A percentile compares a stretch with the other conserved stretches of the same genome.
Conservation (phyloP, 163 green algal genomes). For the Coccomyxa subellipsoidea region DNA sequence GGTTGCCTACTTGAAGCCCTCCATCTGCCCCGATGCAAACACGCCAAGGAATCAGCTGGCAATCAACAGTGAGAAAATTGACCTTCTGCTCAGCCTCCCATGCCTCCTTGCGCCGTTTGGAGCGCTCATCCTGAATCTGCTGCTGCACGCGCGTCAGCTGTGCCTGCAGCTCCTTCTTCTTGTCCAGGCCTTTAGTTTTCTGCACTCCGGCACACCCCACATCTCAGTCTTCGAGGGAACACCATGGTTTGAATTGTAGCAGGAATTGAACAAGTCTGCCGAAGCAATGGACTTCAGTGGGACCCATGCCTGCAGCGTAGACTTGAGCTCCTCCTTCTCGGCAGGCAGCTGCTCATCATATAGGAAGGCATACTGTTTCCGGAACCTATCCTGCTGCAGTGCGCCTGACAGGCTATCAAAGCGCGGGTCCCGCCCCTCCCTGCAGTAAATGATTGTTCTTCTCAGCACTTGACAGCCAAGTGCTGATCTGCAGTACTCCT, state of each 20-base stretch:
- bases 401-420: conserved; percentile 61
- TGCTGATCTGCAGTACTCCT: neutral
- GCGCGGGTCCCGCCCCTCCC: conserved; percentile 53
- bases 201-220: conserved; percentile 6
- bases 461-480: neutral
- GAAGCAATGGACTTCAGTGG: neutral
- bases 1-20: too few relatives aligned
- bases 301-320: conserved; percentile 30
- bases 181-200: conserved; percentile 29
- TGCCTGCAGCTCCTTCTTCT: conserved; percentile 38
- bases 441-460: neutral
- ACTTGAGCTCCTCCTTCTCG: conserved; percentile 58
- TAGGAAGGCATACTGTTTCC: conserved; percentile 78
- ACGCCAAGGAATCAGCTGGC: too few relatives aligned
- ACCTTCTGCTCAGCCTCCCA: conserved; percentile 5
- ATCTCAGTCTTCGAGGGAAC: too few relatives aligned
- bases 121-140: conserved; percentile 51
- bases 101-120: conserved; percentile 32
- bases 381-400: conserved; percentile 50
- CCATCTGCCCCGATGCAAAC: too few relatives aligned
- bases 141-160: conserved; percentile 54
- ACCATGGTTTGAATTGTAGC: too few relatives aligned
- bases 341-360: conserved; percentile 80
- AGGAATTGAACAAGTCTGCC: too few relatives aligned
- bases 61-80: too few relatives aligned